Evolutionary conservation across 2,329 filamentous ascomycete genomes (phyloP).

Genomic region (Didymella arachidicola): DNA sequence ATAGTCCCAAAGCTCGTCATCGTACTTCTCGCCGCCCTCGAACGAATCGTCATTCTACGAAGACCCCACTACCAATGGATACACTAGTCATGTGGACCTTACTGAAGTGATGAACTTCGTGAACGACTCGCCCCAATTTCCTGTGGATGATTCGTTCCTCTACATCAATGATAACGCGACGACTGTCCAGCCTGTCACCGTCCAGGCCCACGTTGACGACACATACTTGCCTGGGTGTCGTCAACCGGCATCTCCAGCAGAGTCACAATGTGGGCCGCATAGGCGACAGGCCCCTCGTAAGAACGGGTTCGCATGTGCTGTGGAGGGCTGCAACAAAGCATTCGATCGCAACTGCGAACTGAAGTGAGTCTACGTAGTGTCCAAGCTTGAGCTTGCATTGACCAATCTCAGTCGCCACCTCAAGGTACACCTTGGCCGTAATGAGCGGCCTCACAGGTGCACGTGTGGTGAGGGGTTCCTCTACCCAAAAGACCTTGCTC

Average conservation of each 20-base stretch:
- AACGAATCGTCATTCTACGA: slow-evolving; percentile 12
- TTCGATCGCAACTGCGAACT: slow-evolving; percentile 47
- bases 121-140: neutral
- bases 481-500: slow-evolving; percentile 47
- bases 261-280: slow-evolving; percentile 19
- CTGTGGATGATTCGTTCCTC: slow-evolving; percentile 24
- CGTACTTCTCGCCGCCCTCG: slow-evolving; percentile 4
- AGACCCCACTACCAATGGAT: slow-evolving; percentile 12
- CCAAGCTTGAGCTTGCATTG: slow-evolving; percentile 11
- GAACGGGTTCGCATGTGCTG: slow-evolving; percentile 38
- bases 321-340: slow-evolving; percentile 32
- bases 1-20: slow-evolving; percentile 26
- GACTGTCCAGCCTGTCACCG: slow-evolving; percentile 34
- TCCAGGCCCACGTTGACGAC: slow-evolving; percentile 38
- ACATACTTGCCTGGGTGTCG: slow-evolving; percentile 45
- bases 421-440: slow-evolving; percentile 39
- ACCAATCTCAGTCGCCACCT: slow-evolving; percentile 40
- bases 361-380: slow-evolving; percentile 39
- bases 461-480: slow-evolving; percentile 43
- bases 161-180: slow-evolving; percentile 40
- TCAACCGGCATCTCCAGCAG: slow-evolving; percentile 8
- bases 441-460: slow-evolving; percentile 45
- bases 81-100: slow-evolving; percentile 13
- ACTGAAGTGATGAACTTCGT: slow-evolving; percentile 11
- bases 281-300: slow-evolving; percentile 38